These are phyloP conservation scores for Colletotrichum lindemuthianum DNA, from an alignment of 2,329 filamentous ascomycete species.

Conservation along the genomic window DNA sequence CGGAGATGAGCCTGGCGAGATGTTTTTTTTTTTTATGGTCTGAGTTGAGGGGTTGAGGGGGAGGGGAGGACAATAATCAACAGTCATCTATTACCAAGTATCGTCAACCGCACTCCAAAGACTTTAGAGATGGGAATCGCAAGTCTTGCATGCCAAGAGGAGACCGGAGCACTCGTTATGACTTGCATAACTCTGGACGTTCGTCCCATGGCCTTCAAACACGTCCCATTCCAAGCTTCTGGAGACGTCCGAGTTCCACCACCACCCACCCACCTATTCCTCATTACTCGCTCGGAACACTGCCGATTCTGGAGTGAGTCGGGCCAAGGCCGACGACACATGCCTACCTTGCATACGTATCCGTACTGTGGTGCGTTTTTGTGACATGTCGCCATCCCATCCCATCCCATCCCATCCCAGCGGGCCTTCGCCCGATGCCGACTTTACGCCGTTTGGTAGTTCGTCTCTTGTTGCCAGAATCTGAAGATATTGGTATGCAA, in stretches of 20 bases:
- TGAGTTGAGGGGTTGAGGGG: background rate
- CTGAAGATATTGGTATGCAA: slow-evolving; percentile 12
- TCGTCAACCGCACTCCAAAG: too few species aligned
- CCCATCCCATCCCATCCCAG: background rate
- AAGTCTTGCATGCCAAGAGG: background rate
- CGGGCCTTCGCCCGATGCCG: slow-evolving; percentile 15
- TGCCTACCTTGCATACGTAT: too few species aligned
- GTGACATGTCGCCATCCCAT: background rate
- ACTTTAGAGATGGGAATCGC: background rate
- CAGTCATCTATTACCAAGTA: background rate
- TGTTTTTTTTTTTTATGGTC: background rate
- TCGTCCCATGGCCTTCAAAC: background rate
- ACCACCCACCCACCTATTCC: background rate
- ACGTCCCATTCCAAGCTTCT: background rate
- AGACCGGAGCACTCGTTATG: slow-evolving; percentile 1
- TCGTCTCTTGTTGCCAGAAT: background rate
- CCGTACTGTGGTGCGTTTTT: too few species aligned
- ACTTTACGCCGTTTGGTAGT: background rate
- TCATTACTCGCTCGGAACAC: background rate
- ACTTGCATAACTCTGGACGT: slow-evolving; percentile 14
- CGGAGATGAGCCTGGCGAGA: slow-evolving; percentile 13
- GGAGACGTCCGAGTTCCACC: background rate
- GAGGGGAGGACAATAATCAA: background rate
- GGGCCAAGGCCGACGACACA: slow-evolving; percentile 27
- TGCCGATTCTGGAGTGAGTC: slow-evolving; percentile 18